These are phyloP conservation scores for Chalara sp. DNA, from an alignment of 2,329 filamentous ascomycete genomes.

Conservation along the genomic window DNA sequence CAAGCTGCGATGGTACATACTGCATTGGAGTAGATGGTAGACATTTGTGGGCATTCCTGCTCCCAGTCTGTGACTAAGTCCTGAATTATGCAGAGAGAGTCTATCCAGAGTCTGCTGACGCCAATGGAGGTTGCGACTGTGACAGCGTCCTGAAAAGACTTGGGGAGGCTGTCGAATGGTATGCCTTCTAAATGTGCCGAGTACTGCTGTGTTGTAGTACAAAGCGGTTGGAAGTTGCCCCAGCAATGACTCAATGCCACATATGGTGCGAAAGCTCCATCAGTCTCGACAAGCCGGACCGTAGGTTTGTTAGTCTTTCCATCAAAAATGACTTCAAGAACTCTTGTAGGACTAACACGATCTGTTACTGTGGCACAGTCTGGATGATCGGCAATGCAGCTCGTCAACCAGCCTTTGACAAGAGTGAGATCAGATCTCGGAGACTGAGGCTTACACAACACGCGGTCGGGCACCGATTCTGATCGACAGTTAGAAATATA, in stretches of 20 bases:
- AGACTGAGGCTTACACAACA: too few relatives aligned
- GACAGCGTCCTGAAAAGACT: constrained; percentile 1
- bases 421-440: too few relatives aligned
- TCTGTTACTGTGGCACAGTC: too few relatives aligned
- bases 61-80: constrained; percentile 14
- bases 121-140: background rate
- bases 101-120: background rate
- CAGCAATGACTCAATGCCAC: constrained; percentile 1
- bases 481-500: too few relatives aligned
- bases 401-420: too few relatives aligned
- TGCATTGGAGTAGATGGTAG: constrained; percentile 3
- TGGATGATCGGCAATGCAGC: too few relatives aligned
- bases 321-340: too few relatives aligned
- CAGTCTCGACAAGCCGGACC: background rate
- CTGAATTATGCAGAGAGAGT: constrained; percentile 12
- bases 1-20: background rate
- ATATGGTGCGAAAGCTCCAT: background rate
- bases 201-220: background rate
- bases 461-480: too few relatives aligned
- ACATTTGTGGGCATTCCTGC: constrained; percentile 13
- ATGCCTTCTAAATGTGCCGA: background rate
- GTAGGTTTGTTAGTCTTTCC: too few relatives aligned
- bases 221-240: background rate
- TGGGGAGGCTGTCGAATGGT: background rate
- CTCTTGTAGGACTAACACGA: too few relatives aligned